A percentile compares a stretch with the other conserved stretches of the same genome.
phyloP scores from a whole-genome alignment of 1,139 yeast species.

The Kodamaea suecica region DNA sequence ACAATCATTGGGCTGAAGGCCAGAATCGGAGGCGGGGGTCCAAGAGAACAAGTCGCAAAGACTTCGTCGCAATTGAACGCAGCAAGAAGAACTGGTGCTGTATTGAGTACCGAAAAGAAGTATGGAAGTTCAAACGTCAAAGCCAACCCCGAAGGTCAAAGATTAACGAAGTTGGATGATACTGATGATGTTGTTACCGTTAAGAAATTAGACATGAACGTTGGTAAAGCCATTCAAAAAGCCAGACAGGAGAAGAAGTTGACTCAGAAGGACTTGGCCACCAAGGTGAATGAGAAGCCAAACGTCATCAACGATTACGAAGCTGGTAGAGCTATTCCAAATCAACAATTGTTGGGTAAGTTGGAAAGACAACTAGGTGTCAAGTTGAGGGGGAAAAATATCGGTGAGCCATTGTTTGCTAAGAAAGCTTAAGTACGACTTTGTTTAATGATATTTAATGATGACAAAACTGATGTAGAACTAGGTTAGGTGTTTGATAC shows the following conservation, averaged over 20 bases:
- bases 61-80: constrained; percentile 79
- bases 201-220: constrained; percentile 76
- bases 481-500: no score
- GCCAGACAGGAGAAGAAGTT: constrained; percentile 87
- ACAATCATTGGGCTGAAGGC: constrained; percentile 87
- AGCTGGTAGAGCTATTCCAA: constrained; percentile 95
- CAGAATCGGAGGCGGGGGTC: constrained; percentile 85
- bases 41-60: constrained; percentile 81
- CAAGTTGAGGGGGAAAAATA: constrained; percentile 92
- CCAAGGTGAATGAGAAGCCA: constrained; percentile 93
- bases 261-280: constrained; percentile 95
- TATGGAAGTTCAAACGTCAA: constrained; percentile 67
- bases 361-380: constrained; percentile 93
- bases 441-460: background rate
- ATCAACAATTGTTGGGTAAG: constrained; percentile 90
- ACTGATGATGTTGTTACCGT: constrained; percentile 93
- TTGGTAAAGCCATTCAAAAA: constrained; percentile 83
- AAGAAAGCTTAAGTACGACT: constrained; percentile 38
- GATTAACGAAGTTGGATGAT: constrained; percentile 88
- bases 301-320: constrained; percentile 94
- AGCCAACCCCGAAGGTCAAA: constrained; percentile 87
- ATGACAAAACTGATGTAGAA: no score
- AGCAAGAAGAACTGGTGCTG: constrained; percentile 88
- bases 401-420: constrained; percentile 85
- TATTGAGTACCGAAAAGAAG: constrained; percentile 90